Conservation (phyloP, 306 rosid species). For the Ammopiptanthus mongolicus region DNA sequence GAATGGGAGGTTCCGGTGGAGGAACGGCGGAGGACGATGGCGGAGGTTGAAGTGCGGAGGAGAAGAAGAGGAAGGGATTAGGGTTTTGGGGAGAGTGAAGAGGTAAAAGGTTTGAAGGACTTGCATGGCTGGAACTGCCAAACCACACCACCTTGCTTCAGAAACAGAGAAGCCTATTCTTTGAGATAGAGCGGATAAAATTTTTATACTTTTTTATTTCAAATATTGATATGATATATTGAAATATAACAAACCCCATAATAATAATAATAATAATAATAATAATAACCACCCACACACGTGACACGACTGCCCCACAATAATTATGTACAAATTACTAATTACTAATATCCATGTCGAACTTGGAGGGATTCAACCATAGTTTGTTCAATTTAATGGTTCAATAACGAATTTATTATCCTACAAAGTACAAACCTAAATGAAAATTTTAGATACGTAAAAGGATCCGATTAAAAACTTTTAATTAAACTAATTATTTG, state of each 20-base stretch:
- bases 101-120: slow-evolving; percentile 54
- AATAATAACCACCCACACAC: too few species aligned
- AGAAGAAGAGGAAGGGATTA: slow-evolving; percentile 38
- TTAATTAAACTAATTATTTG: too few species aligned
- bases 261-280: not conserved
- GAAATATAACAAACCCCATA: not conserved
- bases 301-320: too few species aligned
- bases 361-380: too few species aligned
- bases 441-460: too few species aligned
- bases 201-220: not conserved
- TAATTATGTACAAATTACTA: too few species aligned
- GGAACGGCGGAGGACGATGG: not conserved
- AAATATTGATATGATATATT: not conserved
- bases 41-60: slow-evolving; percentile 4
- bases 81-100: slow-evolving; percentile 66
- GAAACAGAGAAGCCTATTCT: not conserved
- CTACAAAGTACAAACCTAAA: too few species aligned
- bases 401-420: too few species aligned
- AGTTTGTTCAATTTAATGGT: too few species aligned
- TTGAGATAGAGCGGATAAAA: not conserved
- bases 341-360: too few species aligned
- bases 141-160: not conserved
- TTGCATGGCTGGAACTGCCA: slow-evolving; percentile 42
- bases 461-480: too few species aligned
- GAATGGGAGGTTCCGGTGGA: not conserved